These are phyloP conservation scores for Tricholoma saponaceum DNA, from an alignment of 768 basidiomycete genomes.

Conservation along the genomic window DNA sequence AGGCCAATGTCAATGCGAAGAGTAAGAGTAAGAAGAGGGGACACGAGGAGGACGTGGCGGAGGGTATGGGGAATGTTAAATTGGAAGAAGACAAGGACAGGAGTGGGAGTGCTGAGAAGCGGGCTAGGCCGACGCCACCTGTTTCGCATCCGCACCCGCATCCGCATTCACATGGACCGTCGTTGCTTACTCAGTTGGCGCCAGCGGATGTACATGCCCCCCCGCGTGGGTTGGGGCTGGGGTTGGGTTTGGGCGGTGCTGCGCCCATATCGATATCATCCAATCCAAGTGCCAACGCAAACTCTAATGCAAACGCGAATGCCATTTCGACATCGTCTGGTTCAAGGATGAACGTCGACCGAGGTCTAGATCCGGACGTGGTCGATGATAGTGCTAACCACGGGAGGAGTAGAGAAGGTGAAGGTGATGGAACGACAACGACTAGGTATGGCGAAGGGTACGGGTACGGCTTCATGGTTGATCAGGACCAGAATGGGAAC, in stretches of 20 bases:
- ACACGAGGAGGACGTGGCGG: background rate
- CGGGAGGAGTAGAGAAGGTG: background rate
- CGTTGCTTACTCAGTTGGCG: slow-evolving; percentile 70
- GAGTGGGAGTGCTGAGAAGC: slow-evolving; percentile 17
- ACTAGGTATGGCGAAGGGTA: background rate
- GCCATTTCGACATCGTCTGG: background rate
- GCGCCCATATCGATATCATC: background rate
- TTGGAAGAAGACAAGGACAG: slow-evolving; percentile 3
- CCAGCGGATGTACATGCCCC: slow-evolving; percentile 23
- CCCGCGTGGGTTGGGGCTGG: too few species aligned
- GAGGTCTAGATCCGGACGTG: background rate
- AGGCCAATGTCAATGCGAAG: too few species aligned
- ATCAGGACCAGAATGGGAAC: slow-evolving; percentile 18
- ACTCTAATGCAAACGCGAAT: background rate
- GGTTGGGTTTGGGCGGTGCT: too few species aligned
- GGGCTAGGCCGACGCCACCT: slow-evolving; percentile 18
- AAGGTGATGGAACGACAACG: background rate
- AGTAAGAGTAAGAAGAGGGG: background rate
- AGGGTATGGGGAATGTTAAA: background rate
- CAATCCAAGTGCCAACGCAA: background rate
- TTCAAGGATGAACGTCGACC: background rate
- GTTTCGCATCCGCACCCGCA: too few species aligned
- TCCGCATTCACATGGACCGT: slow-evolving; percentile 49
- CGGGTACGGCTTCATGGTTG: background rate
- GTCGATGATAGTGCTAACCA: background rate